Conservation (phyloP, 108 stramenopile species). For the Skeletonema grethae region DNA sequence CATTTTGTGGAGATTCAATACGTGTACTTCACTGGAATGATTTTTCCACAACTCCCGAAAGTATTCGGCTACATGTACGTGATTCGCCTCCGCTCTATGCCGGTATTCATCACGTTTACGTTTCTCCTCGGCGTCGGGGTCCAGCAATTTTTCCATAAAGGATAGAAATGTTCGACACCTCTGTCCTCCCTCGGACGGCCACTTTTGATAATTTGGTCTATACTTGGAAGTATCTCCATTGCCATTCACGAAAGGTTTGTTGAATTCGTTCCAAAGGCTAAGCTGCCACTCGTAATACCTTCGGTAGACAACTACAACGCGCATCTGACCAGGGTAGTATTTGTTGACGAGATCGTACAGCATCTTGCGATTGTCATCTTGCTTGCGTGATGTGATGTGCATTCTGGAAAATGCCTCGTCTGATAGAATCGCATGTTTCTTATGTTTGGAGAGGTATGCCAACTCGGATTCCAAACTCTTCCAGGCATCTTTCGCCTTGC, state of each 20-base stretch:
- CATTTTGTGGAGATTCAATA: constrained; percentile 2
- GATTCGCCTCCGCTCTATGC: neutral
- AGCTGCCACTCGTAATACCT: neutral
- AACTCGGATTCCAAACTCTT: neutral
- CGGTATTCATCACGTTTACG: neutral
- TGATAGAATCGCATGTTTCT: constrained; percentile 1
- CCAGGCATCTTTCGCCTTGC: neutral
- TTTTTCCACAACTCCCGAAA: neutral
- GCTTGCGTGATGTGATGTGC: neutral
- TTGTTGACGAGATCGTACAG: neutral
- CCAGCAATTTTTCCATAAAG: neutral
- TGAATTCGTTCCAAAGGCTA: constrained; percentile 1
- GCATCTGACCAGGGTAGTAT: neutral
- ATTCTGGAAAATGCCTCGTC: constrained; percentile 6
- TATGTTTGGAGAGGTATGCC: neutral
- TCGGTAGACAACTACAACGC: neutral
- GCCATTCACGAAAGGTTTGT: neutral
- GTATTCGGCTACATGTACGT: neutral
- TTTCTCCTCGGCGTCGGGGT: neutral
- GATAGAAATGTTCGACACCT: neutral
- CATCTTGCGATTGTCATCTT: neutral
- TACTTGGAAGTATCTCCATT: neutral
- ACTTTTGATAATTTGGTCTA: neutral
- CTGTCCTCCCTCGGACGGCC: neutral
- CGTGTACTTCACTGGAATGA: neutral